Percentiles rank a stretch among this genome's conserved stretches.
Evolutionary conservation across 129 eudicot species (phyloP).

Genomic region (Pittosporum tobira): DNA sequence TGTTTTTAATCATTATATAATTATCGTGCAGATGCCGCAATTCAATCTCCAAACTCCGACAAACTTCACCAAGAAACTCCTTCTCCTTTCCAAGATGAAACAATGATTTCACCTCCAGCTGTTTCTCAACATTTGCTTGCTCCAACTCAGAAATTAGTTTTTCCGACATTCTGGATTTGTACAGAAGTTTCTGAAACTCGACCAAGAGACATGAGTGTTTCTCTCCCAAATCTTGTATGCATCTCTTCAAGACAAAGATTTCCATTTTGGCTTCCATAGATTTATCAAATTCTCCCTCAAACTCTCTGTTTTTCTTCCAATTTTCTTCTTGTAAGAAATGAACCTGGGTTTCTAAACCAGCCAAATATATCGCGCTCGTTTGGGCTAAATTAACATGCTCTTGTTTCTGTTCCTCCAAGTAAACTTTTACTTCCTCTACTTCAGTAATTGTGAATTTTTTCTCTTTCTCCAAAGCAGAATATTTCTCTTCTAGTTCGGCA

Average conservation of each 20-base stretch:
- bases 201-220: conserved; percentile 30
- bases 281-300: conserved; percentile 47
- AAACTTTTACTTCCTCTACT: conserved; percentile 47
- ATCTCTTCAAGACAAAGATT: conserved; percentile 40
- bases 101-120: conserved; percentile 38
- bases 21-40: conserved; percentile 35
- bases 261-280: conserved; percentile 49
- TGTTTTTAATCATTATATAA: conserved; percentile 15
- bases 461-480: conserved; percentile 50
- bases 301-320: conserved; percentile 36
- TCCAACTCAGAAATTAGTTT: conserved; percentile 39
- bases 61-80: conserved; percentile 21
- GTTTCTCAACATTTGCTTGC: conserved; percentile 34
- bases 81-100: conserved; percentile 32
- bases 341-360: conserved; percentile 36
- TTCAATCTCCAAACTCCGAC: conserved; percentile 27
- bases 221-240: conserved; percentile 54
- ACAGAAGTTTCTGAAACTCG: conserved; percentile 48
- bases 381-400: conserved; percentile 41
- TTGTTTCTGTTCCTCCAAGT: conserved; percentile 51
- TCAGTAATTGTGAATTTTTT: conserved; percentile 40
- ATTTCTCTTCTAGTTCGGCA: conserved; percentile 48
- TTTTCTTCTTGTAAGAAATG: conserved; percentile 38
- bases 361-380: conserved; percentile 28
- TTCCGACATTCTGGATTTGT: conserved; percentile 40